Percentiles rank a stretch among this genome's conserved stretches.
Evolutionary conservation across 2,329 filamentous ascomycete species (phyloP).

Genomic region (Sporothrix inflata): DNA sequence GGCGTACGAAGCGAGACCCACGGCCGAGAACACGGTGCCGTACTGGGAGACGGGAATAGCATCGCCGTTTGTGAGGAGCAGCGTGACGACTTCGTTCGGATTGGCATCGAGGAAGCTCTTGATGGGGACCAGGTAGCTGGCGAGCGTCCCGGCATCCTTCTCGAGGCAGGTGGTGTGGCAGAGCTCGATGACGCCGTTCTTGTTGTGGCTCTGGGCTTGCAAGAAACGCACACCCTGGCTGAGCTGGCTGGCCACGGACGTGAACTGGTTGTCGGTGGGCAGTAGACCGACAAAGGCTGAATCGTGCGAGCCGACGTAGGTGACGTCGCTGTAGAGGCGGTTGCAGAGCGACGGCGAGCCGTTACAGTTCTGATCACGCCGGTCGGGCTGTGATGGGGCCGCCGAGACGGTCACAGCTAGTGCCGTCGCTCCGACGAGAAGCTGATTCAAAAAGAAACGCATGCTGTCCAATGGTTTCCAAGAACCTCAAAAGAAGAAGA

Average conservation of each 20-base stretch:
- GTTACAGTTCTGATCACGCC: slow-evolving; percentile 52
- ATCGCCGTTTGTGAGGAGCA: slow-evolving; percentile 67
- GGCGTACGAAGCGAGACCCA: slow-evolving; percentile 60
- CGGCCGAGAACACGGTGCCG: slow-evolving; percentile 55
- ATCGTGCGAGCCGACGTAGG: slow-evolving; percentile 68
- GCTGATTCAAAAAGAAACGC: background rate
- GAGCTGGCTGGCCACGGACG: slow-evolving; percentile 61
- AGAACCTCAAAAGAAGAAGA: background rate
- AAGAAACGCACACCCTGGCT: slow-evolving; percentile 65
- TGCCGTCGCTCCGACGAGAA: background rate
- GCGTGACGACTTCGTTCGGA: slow-evolving; percentile 62
- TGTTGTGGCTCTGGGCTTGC: slow-evolving; percentile 64
- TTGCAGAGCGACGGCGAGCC: slow-evolving; percentile 59
- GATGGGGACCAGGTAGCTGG: slow-evolving; percentile 58
- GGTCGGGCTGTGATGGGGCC: background rate
- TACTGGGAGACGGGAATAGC: slow-evolving; percentile 59
- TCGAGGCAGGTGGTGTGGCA: slow-evolving; percentile 67
- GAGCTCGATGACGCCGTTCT: slow-evolving; percentile 56
- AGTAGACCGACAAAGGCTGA: slow-evolving; percentile 63
- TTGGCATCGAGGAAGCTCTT: slow-evolving; percentile 64
- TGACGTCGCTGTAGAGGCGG: slow-evolving; percentile 61
- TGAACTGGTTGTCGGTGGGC: slow-evolving; percentile 62
- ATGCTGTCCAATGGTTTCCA: slow-evolving; percentile 9
- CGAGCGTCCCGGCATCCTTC: slow-evolving; percentile 61
- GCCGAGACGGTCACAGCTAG: slow-evolving; percentile 2